Evolutionary conservation across 2,329 filamentous ascomycete genomes (phyloP).

Genomic region (Ophiostoma ulmi): DNA sequence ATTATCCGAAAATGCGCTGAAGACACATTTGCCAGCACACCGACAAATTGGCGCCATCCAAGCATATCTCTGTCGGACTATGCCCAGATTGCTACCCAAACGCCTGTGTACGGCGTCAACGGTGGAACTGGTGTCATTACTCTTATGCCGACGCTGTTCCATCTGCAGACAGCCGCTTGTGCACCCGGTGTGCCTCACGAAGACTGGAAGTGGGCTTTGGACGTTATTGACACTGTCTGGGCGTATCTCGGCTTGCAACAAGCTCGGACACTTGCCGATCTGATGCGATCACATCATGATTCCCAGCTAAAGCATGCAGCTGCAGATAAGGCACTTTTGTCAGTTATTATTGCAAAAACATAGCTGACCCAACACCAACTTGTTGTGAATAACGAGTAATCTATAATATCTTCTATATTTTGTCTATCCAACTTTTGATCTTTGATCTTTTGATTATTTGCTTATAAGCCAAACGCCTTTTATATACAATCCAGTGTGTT

Average conservation of each 20-base stretch:
- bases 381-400: not conserved
- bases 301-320: constrained; percentile 17
- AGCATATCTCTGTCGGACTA: constrained; percentile 33
- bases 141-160: constrained; percentile 45
- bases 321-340: not conserved
- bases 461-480: not conserved
- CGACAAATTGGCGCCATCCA: constrained; percentile 50
- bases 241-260: constrained; percentile 49
- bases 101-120: constrained; percentile 29
- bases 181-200: constrained; percentile 42
- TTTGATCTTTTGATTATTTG: not conserved
- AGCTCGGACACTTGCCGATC: constrained; percentile 42
- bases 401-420: not conserved
- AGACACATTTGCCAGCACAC: constrained; percentile 44
- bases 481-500: not conserved
- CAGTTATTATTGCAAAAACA: not conserved
- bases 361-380: not conserved
- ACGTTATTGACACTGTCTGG: constrained; percentile 46
- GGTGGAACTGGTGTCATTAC: constrained; percentile 46
- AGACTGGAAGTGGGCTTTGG: constrained; percentile 44
- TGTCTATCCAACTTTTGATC: not conserved
- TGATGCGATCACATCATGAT: constrained; percentile 29
- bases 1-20: constrained; percentile 39
- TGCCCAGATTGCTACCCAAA: constrained; percentile 34
- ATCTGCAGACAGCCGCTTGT: constrained; percentile 45